A percentile compares a stretch with the other conserved stretches of the same genome.
These are phyloP conservation scores for Microbotryum violaceum DNA, from an alignment of 1,284 basidiomycete genomes.

Conservation along the genomic window DNA sequence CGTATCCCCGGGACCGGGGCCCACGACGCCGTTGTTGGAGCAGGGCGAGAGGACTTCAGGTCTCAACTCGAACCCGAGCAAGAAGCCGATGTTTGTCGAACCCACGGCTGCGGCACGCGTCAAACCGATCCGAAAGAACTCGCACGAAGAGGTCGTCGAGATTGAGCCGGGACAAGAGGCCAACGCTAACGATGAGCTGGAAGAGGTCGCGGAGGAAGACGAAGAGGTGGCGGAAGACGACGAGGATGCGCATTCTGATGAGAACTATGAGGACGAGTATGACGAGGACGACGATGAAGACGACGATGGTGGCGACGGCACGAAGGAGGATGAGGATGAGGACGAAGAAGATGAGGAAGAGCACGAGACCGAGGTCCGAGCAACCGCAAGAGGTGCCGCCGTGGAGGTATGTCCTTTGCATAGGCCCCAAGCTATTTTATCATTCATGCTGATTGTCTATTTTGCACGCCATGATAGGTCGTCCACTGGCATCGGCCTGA, in stretches of 20 bases:
- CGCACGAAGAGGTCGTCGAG: slow-evolving; percentile 10
- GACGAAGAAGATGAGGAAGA: slow-evolving; percentile 11
- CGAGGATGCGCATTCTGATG: slow-evolving; percentile 1
- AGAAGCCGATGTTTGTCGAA: too few species aligned
- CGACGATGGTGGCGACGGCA: not conserved
- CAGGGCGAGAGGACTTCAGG: not conserved
- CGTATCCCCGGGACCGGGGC: slow-evolving; percentile 6
- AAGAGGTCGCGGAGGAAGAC: slow-evolving; percentile 17
- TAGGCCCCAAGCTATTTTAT: too few species aligned
- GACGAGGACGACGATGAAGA: slow-evolving; percentile 10
- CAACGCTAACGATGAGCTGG: slow-evolving; percentile 8
- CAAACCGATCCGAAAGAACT: not conserved
- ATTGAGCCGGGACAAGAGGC: slow-evolving; percentile 1
- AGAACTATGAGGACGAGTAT: slow-evolving; percentile 8
- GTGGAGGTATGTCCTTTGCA: too few species aligned
- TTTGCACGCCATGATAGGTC: too few species aligned
- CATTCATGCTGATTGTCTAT: too few species aligned
- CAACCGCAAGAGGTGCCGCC: too few species aligned
- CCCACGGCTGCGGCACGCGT: not conserved
- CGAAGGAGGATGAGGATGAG: not conserved
- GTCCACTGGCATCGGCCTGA: too few species aligned
- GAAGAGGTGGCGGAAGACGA: slow-evolving; percentile 4
- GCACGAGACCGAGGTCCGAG: slow-evolving; percentile 1
- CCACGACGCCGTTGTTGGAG: slow-evolving; percentile 7
- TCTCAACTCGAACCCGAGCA: not conserved